Evolutionary conservation across 176 grass and related monocot species (phyloP), one percentile per base, ranked within the genome.

Genomic region (Stipa capillata): DNA sequence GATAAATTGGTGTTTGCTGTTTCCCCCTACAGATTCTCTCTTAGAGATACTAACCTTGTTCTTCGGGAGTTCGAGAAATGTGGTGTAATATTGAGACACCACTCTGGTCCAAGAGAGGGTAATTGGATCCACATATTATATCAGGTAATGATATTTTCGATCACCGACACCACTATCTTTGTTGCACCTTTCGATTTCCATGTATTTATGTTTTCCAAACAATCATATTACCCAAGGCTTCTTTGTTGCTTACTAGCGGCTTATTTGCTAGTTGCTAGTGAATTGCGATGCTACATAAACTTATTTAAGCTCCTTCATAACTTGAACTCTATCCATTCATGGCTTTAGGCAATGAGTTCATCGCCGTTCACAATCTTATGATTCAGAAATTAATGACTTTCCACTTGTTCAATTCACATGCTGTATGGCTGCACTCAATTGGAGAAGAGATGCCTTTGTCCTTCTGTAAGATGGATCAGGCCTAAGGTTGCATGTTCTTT

Each of bases 41-140:
- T 76, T 47, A 84, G 86, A 40, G 92, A 93, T 57, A 90, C 97
- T 5, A 93, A 99, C 56, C 70, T 95, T 71, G 88, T 96, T 33
- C 65, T 99, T 43, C 84, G 74, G 7, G 92, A 99, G 61, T 91
- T 99, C 0, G 97, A 99, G 82, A 99, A 99, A 82, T 99, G 88
- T 28, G 92, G 97, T 54, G 79, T 93, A 39, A 93, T 99, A 86
- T 69, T 95, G 77, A 91, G 86, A 85, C 97, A 99, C 54, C 56
- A 91, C 16, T 75, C 74, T 5, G 92, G 90, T 42, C 90, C 97
- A 73, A 87, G 84, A 77, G 86, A 91, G 79, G 90, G 92, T 25
- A 96, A 99, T 73, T 99, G 92, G 92, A 93, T 96, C 55, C 92
- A 96, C 84, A 80, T 99, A 82, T 87, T 99, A 48, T 99, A 93